A percentile compares a stretch with the other conserved stretches of the same genome.
These are phyloP conservation scores for Curvularia sp. DNA, from an alignment of 2,329 filamentous ascomycete species.

Conservation along the genomic window DNA sequence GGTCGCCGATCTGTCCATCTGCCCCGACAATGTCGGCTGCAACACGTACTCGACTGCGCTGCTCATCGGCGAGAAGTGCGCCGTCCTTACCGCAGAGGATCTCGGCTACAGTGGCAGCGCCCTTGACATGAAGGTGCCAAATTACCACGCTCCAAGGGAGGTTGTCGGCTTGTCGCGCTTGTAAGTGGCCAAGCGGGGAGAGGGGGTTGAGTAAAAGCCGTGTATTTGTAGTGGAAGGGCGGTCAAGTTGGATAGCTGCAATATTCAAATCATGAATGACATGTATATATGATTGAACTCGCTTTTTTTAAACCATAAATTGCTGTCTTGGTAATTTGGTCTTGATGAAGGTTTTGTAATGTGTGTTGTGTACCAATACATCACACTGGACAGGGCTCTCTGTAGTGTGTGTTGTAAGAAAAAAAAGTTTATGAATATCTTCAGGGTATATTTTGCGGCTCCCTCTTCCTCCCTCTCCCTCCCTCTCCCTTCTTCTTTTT, in stretches of 20 bases:
- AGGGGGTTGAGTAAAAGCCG: neutral
- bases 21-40: conserved; percentile 75
- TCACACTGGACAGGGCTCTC: neutral
- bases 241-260: neutral
- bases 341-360: neutral
- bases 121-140: conserved; percentile 76
- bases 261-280: neutral
- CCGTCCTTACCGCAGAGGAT: conserved; percentile 74
- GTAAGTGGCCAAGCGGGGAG: too few species aligned
- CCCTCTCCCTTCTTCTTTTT: neutral
- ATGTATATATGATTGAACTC: conserved; percentile 3
- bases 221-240: neutral
- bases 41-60: conserved; percentile 72
- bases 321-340: neutral
- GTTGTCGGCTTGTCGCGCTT: conserved; percentile 53
- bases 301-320: neutral
- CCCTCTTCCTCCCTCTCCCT: neutral
- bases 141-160: conserved; percentile 58
- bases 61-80: conserved; percentile 77
- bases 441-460: neutral
- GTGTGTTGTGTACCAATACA: neutral
- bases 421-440: neutral
- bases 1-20: conserved; percentile 78
- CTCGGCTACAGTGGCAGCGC: conserved; percentile 75
- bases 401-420: neutral